These are phyloP conservation scores for Gymnopilus junonius DNA, from an alignment of 768 basidiomycete species.

Conservation along the genomic window DNA sequence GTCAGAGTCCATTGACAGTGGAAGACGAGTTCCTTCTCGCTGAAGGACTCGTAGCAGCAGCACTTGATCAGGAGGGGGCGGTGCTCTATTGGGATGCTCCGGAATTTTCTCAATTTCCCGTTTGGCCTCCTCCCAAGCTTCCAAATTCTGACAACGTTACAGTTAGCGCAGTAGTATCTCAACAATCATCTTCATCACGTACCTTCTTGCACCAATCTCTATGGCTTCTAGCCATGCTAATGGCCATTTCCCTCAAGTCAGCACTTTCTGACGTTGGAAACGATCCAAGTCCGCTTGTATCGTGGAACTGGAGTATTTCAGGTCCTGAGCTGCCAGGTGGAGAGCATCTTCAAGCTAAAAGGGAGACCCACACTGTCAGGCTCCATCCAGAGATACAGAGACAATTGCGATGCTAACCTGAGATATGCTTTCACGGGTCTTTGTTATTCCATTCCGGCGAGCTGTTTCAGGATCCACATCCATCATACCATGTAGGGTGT, in stretches of 20 bases:
- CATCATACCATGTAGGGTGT: slow-evolving; percentile 98
- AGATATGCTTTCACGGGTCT: slow-evolving; percentile 93
- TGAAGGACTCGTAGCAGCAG: slow-evolving; percentile 36
- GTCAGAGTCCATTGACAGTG: slow-evolving; percentile 67
- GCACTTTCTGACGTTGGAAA: slow-evolving; percentile 99
- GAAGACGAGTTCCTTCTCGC: slow-evolving; percentile 69
- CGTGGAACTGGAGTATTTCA: slow-evolving; percentile 95
- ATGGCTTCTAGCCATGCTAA: slow-evolving; percentile 88
- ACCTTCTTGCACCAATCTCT: slow-evolving; percentile 98
- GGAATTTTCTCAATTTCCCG: slow-evolving; percentile 90
- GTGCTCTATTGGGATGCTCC: slow-evolving; percentile 80
- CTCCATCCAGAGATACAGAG: slow-evolving; percentile 1
- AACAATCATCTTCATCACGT: slow-evolving; percentile 15
- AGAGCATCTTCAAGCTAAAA: slow-evolving; percentile 91
- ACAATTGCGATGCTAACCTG: slow-evolving; percentile 60
- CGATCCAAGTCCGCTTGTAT: slow-evolving; percentile 98
- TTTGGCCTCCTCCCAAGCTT: slow-evolving; percentile 97
- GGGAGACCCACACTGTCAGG: neutral
- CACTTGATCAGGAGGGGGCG: slow-evolving; percentile 42
- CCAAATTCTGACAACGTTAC: slow-evolving; percentile 71
- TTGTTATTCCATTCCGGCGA: slow-evolving; percentile 88
- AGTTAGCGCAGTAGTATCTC: slow-evolving; percentile 11
- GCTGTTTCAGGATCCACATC: slow-evolving; percentile 98
- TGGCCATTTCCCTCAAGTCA: slow-evolving; percentile 92
- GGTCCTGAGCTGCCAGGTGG: slow-evolving; percentile 89